These are phyloP conservation scores for Cytospora piceae DNA, from an alignment of 2,329 filamentous ascomycete genomes.

Conservation along the genomic window DNA sequence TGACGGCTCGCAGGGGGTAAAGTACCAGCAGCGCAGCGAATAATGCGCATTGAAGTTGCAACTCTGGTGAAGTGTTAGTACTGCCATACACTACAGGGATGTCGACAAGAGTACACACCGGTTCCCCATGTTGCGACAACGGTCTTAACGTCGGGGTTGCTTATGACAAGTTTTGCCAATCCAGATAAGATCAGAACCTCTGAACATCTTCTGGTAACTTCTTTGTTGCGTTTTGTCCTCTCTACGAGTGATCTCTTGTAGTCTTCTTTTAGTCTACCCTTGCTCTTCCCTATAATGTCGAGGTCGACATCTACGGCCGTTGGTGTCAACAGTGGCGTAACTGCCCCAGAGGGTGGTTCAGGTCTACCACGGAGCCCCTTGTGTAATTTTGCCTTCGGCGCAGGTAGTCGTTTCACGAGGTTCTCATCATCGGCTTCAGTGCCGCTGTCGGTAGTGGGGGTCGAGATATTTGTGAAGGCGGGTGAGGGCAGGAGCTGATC, in stretches of 20 bases:
- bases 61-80: slow-evolving; percentile 44
- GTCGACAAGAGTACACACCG: slow-evolving; percentile 45
- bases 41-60: slow-evolving; percentile 43
- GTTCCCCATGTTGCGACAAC: slow-evolving; percentile 51
- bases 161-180: slow-evolving; percentile 53
- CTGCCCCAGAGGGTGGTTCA: slow-evolving; percentile 56
- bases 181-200: slow-evolving; percentile 57
- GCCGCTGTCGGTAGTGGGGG: slow-evolving; percentile 80
- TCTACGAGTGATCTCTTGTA: slow-evolving; percentile 34
- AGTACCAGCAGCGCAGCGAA: slow-evolving; percentile 48
- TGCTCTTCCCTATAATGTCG: slow-evolving; percentile 33
- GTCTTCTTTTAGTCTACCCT: slow-evolving; percentile 28
- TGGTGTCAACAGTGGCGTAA: slow-evolving; percentile 59
- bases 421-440: slow-evolving; percentile 96
- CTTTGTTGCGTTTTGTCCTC: slow-evolving; percentile 50
- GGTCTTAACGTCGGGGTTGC: slow-evolving; percentile 51
- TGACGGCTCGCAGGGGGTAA: slow-evolving; percentile 64
- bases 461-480: slow-evolving; percentile 54
- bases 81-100: background rate
- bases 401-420: slow-evolving; percentile 81
- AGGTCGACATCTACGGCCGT: slow-evolving; percentile 49
- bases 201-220: slow-evolving; percentile 55
- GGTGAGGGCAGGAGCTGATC: slow-evolving; percentile 35
- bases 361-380: slow-evolving; percentile 75
- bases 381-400: slow-evolving; percentile 70